Evolutionary conservation across 805 yeast genomes (phyloP).

Genomic region (Blastobotrys terrestris): DNA sequence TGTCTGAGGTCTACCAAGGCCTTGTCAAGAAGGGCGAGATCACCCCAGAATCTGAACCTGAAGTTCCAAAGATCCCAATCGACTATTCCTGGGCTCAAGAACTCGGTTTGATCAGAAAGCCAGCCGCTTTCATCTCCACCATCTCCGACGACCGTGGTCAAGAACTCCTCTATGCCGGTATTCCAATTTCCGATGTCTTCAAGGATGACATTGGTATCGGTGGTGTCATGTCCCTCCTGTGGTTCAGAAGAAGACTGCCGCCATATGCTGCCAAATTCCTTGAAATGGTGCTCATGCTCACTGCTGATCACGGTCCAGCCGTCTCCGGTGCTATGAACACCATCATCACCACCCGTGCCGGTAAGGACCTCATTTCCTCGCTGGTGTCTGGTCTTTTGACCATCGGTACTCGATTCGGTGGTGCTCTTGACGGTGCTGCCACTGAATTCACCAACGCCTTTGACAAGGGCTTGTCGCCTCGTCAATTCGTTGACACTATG

Average conservation of each 20-base stretch:
- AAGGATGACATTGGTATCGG: constrained; percentile 43
- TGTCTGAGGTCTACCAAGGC: constrained; percentile 66
- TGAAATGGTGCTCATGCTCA: constrained; percentile 44
- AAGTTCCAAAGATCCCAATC: constrained; percentile 42
- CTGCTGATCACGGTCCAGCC: constrained; percentile 46
- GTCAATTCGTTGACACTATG: constrained; percentile 42
- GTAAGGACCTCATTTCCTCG: constrained; percentile 42
- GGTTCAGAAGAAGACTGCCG: constrained; percentile 42
- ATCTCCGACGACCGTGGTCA: constrained; percentile 45
- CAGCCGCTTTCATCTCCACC: constrained; percentile 43
- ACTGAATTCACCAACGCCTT: constrained; percentile 39
- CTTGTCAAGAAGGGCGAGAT: constrained; percentile 40
- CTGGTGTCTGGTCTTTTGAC: constrained; percentile 40
- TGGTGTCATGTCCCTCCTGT: constrained; percentile 42
- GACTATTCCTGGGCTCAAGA: constrained; percentile 46
- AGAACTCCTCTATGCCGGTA: constrained; percentile 41
- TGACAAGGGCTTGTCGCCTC: constrained; percentile 40
- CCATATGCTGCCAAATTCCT: constrained; percentile 39
- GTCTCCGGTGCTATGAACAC: constrained; percentile 45
- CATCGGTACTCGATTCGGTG: constrained; percentile 42
- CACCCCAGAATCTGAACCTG: constrained; percentile 38
- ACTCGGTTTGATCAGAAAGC: constrained; percentile 42
- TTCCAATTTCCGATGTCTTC: constrained; percentile 42
- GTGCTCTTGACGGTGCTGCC: constrained; percentile 44
- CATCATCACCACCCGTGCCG: constrained; percentile 42